phyloP scores from a whole-genome alignment of 2,329 filamentous ascomycete species.

The Macrophomina phaseolina region DNA sequence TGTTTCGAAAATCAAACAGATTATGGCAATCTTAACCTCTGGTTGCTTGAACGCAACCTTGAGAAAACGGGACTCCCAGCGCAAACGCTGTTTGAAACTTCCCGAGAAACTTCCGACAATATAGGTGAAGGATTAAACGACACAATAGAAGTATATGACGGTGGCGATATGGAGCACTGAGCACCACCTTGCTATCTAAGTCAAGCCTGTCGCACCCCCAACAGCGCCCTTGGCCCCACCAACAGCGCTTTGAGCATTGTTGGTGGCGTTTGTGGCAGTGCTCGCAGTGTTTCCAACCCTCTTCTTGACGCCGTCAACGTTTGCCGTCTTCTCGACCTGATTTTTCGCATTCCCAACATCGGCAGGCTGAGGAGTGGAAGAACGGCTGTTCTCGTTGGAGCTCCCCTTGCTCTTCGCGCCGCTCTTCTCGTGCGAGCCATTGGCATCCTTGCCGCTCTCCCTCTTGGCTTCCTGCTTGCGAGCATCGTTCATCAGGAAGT shows the following conservation, averaged over 20 bases:
- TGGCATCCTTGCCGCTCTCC: neutral
- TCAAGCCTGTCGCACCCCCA: slow-evolving; percentile 34
- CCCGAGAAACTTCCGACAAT: neutral
- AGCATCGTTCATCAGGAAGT: slow-evolving; percentile 41
- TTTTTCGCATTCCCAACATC: slow-evolving; percentile 33
- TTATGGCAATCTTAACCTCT: no score
- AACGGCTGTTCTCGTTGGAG: neutral
- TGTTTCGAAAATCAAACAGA: neutral
- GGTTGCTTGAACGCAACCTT: neutral
- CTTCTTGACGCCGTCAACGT: slow-evolving; percentile 25
- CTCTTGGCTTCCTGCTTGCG: slow-evolving; percentile 28
- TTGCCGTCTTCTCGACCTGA: slow-evolving; percentile 29
- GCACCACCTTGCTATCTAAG: neutral
- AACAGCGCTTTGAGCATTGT: slow-evolving; percentile 14
- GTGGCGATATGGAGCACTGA: neutral
- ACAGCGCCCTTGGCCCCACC: slow-evolving; percentile 37
- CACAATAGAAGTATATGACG: neutral
- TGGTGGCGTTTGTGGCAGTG: slow-evolving; percentile 29
- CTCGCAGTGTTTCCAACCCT: slow-evolving; percentile 24
- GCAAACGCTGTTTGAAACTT: neutral
- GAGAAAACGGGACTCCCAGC: neutral
- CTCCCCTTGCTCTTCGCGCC: neutral
- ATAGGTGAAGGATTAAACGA: neutral
- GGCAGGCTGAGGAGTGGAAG: slow-evolving; percentile 15
- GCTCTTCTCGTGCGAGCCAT: neutral